Evolutionary conservation across 495 filamentous ascomycete genomes (phyloP).

Genomic region (Oidiodendron maius): DNA sequence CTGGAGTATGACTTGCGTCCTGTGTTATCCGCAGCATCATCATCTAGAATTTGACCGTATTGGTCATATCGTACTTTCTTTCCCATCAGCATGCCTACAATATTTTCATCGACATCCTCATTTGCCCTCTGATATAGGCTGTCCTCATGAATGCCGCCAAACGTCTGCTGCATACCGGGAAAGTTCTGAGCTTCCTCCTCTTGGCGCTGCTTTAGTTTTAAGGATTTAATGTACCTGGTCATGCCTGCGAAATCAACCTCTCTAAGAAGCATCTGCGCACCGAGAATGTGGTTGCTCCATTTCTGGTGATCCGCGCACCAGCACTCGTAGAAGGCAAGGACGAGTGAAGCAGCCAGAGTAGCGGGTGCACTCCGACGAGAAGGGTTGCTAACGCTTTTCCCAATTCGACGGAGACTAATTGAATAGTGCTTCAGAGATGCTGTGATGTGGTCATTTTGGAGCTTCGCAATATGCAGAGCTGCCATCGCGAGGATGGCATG

Average conservation of each 20-base stretch:
- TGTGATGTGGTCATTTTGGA: slow-evolving; percentile 63
- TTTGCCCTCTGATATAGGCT: slow-evolving; percentile 16
- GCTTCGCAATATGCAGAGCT: slow-evolving; percentile 82
- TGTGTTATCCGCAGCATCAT: slow-evolving; percentile 1
- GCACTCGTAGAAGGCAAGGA: slow-evolving; percentile 90
- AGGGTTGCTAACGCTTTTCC: slow-evolving; percentile 64
- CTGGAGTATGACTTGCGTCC: slow-evolving; percentile 40
- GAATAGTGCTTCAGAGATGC: slow-evolving; percentile 91
- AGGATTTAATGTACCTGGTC: slow-evolving; percentile 61
- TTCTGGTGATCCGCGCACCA: slow-evolving; percentile 92
- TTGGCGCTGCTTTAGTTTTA: slow-evolving; percentile 28
- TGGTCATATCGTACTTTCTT: slow-evolving; percentile 17
- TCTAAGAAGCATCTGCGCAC: slow-evolving; percentile 72
- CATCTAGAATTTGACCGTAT: slow-evolving; percentile 16
- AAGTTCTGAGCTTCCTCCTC: slow-evolving; percentile 13
- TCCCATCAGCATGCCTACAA: slow-evolving; percentile 29
- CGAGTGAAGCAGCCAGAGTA: slow-evolving; percentile 80
- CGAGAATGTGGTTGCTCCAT: slow-evolving; percentile 88
- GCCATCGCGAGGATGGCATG: slow-evolving; percentile 88
- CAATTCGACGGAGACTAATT: slow-evolving; percentile 70
- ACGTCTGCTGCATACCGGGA: slow-evolving; percentile 6
- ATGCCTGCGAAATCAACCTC: slow-evolving; percentile 75
- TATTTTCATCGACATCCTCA: slow-evolving; percentile 30
- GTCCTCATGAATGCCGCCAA: slow-evolving; percentile 20
- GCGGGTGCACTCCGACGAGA: slow-evolving; percentile 68